Conservation (phyloP, 2,329 filamentous ascomycete species). For the Colletotrichum horii region DNA sequence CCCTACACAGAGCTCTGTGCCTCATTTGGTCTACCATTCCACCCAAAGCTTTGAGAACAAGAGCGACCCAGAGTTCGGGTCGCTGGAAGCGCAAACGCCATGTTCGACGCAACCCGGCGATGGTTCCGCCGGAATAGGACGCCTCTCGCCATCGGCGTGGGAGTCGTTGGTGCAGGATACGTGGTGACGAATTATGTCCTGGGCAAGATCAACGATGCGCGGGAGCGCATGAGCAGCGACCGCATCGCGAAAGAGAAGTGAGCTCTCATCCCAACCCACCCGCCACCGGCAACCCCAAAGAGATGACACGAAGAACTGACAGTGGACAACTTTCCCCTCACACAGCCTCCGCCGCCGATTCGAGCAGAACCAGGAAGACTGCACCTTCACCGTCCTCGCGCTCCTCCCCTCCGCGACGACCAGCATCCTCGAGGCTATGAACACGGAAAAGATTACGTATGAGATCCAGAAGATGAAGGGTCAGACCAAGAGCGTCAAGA, state of each 20-base stretch:
- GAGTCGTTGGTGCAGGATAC: slow-evolving; percentile 89
- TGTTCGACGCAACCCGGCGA: slow-evolving; percentile 77
- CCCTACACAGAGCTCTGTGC: neutral
- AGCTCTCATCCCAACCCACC: slow-evolving; percentile 28
- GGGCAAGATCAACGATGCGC: slow-evolving; percentile 88
- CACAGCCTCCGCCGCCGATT: slow-evolving; percentile 88
- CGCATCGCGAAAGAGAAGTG: slow-evolving; percentile 97
- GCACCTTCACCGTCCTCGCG: slow-evolving; percentile 96
- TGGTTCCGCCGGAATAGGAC: slow-evolving; percentile 94
- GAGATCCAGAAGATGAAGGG: slow-evolving; percentile 94
- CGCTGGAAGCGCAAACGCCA: slow-evolving; percentile 34
- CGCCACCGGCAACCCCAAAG: neutral
- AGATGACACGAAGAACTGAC: neutral
- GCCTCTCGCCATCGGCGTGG: slow-evolving; percentile 85
- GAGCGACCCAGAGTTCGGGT: neutral
- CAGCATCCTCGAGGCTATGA: slow-evolving; percentile 84
- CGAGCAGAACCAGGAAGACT: slow-evolving; percentile 98
- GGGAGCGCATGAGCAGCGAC: slow-evolving; percentile 96
- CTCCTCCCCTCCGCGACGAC: slow-evolving; percentile 90
- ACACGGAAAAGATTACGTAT: slow-evolving; percentile 90
- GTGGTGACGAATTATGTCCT: slow-evolving; percentile 92
- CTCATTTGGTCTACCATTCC: neutral
- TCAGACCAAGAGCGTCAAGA: slow-evolving; percentile 55
- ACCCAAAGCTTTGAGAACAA: neutral
- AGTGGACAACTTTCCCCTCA: neutral